Conservation (phyloP, 495 filamentous ascomycete species). For the Penicillium daleae region DNA sequence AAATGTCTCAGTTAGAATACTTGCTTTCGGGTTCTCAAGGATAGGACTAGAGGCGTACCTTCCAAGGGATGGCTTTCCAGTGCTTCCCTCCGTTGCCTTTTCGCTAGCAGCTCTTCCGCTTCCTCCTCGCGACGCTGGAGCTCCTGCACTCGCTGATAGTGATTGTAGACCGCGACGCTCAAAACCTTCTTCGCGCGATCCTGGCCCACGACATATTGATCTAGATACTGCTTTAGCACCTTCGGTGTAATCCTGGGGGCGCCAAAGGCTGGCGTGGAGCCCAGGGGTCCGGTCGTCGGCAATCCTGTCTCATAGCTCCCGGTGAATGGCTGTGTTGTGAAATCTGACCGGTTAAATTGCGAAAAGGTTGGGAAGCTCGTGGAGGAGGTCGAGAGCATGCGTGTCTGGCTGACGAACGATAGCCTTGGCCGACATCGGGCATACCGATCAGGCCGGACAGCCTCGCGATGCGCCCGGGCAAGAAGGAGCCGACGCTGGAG, state of each 20-base stretch:
- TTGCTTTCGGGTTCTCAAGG: not conserved
- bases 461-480: constrained; percentile 18
- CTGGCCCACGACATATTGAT: constrained; percentile 95
- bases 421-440: constrained; percentile 23
- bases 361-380: constrained; percentile 45
- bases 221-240: constrained; percentile 85
- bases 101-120: constrained; percentile 62
- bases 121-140: constrained; percentile 76
- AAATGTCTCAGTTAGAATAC: not conserved
- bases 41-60: constrained; percentile 44
- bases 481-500: constrained; percentile 25
- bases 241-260: constrained; percentile 77
- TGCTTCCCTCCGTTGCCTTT: constrained; percentile 53
- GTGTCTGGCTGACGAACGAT: constrained; percentile 12
- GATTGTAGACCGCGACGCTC: constrained; percentile 94
- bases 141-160: constrained; percentile 88
- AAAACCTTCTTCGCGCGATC: constrained; percentile 95
- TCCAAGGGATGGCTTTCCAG: constrained; percentile 56
- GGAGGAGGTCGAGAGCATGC: constrained; percentile 36
- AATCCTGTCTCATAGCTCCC: constrained; percentile 74
- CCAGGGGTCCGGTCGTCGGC: constrained; percentile 61
- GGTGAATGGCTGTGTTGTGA: constrained; percentile 68
- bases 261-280: constrained; percentile 61
- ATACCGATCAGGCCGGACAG: constrained; percentile 19
- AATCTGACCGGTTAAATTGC: constrained; percentile 67